Conservation (phyloP, 805 yeast species). For the Hemisphaericaspora nanyangensis region DNA sequence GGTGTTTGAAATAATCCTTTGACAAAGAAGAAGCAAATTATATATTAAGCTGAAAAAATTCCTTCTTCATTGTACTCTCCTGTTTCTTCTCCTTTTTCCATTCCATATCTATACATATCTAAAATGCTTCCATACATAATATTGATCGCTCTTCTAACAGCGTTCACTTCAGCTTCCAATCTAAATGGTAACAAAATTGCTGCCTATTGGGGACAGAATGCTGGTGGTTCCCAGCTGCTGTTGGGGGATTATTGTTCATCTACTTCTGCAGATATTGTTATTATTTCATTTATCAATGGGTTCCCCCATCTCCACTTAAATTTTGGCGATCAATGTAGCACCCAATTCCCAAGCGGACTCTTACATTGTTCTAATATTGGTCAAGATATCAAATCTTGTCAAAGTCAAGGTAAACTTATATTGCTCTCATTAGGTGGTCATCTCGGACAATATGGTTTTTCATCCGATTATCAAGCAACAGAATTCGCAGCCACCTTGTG, state of each 20-base stretch:
- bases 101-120: too few relatives aligned
- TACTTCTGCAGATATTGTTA: constrained; percentile 61
- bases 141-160: too few relatives aligned
- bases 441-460: constrained; percentile 44
- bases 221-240: constrained; percentile 30
- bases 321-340: constrained; percentile 17
- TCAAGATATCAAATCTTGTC: constrained; percentile 69
- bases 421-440: constrained; percentile 61
- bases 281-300: constrained; percentile 62
- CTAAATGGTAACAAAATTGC: constrained; percentile 61
- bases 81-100: too few relatives aligned
- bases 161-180: too few relatives aligned
- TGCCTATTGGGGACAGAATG: constrained; percentile 81
- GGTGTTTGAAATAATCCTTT: too few relatives aligned
- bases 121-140: too few relatives aligned
- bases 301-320: constrained; percentile 41
- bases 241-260: constrained; percentile 53
- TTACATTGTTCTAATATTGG: constrained; percentile 35
- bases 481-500: constrained; percentile 40
- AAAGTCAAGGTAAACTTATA: constrained; percentile 66
- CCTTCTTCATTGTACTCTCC: too few relatives aligned
- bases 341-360: constrained; percentile 37
- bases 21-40: too few relatives aligned
- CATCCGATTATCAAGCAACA: constrained; percentile 51
- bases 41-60: too few relatives aligned